phyloP scores from a whole-genome alignment of 805 yeast genomes.

The Diddensiella santjacobensis region DNA sequence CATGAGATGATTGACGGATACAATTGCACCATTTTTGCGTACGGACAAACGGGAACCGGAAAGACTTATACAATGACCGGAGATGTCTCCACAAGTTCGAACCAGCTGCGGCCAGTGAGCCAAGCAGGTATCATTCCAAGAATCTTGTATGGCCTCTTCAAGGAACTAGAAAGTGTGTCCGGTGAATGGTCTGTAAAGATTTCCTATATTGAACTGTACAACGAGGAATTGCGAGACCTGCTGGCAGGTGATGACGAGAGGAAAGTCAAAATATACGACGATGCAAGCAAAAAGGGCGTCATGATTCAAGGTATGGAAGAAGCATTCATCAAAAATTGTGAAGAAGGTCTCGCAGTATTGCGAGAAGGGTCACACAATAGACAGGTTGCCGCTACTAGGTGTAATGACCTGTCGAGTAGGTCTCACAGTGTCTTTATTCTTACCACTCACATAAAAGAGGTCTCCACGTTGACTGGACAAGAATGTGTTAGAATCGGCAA shows the following conservation, averaged over 20 bases:
- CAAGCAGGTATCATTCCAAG: conserved; percentile 64
- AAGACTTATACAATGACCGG: conserved; percentile 74
- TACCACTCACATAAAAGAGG: conserved; percentile 52
- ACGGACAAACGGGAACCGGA: conserved; percentile 93
- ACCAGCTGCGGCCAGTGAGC: conserved; percentile 28
- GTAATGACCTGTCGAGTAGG: conserved; percentile 71
- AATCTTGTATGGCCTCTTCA: conserved; percentile 50
- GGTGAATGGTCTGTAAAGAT: conserved; percentile 65
- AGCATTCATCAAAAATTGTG: conserved; percentile 43
- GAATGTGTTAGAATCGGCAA: conserved; percentile 56
- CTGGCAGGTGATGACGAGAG: conserved; percentile 45
- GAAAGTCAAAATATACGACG: conserved; percentile 52
- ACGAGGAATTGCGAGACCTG: conserved; percentile 77
- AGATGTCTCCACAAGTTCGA: conserved; percentile 25
- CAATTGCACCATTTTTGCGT: conserved; percentile 87
- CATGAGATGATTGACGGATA: conserved; percentile 53
- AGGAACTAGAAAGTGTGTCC: conserved; percentile 35
- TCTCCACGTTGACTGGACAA: conserved; percentile 44
- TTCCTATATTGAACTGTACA: conserved; percentile 78
- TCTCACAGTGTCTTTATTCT: conserved; percentile 76
- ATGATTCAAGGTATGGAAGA: conserved; percentile 57
- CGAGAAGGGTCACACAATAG: conserved; percentile 57
- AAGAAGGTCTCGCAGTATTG: conserved; percentile 48
- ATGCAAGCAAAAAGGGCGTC: conserved; percentile 40
- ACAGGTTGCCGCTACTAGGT: conserved; percentile 69